Evolutionary conservation across 176 grass and related monocot genomes (phyloP).

Genomic region (Elaeis guineensis): DNA sequence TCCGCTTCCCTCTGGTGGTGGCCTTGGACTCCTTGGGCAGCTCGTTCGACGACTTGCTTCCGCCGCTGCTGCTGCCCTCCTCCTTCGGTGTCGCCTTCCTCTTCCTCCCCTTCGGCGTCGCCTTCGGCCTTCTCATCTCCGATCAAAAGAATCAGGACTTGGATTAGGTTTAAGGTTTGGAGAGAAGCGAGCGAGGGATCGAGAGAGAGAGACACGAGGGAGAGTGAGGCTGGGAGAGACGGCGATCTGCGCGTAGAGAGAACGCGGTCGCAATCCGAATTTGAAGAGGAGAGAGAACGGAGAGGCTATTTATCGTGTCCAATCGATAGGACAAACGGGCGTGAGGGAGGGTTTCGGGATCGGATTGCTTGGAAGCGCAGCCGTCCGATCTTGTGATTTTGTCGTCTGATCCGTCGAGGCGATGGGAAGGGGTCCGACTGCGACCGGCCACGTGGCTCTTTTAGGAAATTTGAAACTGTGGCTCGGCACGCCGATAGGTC

Average conservation of each 20-base stretch:
- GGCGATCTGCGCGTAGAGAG: slow-evolving; percentile 8
- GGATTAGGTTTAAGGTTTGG: background rate
- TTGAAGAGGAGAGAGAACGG: slow-evolving; percentile 25
- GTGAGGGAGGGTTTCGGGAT: no score
- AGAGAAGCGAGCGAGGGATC: background rate
- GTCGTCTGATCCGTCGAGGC: no score
- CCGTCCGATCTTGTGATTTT: no score
- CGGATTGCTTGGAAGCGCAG: no score
- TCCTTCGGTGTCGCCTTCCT: background rate
- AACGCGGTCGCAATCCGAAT: slow-evolving; percentile 46
- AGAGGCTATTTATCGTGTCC: no score
- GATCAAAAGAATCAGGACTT: background rate
- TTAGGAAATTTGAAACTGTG: no score
- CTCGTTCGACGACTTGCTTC: slow-evolving; percentile 14
- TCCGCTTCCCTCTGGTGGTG: slow-evolving; percentile 21
- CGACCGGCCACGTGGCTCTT: no score
- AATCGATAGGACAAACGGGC: no score
- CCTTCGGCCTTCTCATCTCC: slow-evolving; percentile 10
- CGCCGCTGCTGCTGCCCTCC: background rate
- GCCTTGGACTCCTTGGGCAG: slow-evolving; percentile 9
- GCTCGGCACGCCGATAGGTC: no score
- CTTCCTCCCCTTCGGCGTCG: background rate
- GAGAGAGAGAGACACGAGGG: background rate
- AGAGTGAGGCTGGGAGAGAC: background rate
- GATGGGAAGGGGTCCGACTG: no score